Evolutionary conservation across 805 yeast genomes (phyloP), one percentile per base, ranked within the genome.

Genomic region (Scheffersomyces ergatensis): DNA sequence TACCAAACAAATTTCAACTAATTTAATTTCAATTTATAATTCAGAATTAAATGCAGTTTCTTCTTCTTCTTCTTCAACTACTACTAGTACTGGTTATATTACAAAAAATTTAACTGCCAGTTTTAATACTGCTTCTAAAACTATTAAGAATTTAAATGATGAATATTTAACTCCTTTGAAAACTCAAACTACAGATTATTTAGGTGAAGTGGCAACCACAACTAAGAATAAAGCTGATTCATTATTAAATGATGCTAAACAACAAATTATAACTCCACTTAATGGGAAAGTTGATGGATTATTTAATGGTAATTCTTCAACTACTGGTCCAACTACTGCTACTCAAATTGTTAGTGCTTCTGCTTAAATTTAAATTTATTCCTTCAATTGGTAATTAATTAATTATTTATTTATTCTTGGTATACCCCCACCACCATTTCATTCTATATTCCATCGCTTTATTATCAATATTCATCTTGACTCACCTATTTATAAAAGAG

Each of bases 141-240:
- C 65, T 39, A 50, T 64, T 42, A 58, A 55, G 47, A 52, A 50
- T 42, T 57, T 69, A 41, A 64, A 67, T 48, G 53, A 60, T 27
- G 62, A 58, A 33, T 67, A 58, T 53, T 55, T 70, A 37, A 63
- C 61, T 47, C 74, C 74, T 23, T 60, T 67, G 49, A 63, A 61
- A 49, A 50, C 55, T 34, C 65, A 66, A 49, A 67, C 74, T 31
- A 64, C 63, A 43, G 66, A 51, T 39, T 66, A 65, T 48, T 72
- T 66, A 29, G 44, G 47, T 42, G 71, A 65, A 26, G 60, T 64
- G 32, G 60, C 70, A 21, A 48, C 55, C 32, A 59, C 53, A 41
- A 57, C 72, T 39, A 66, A 60, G 49, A 51, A 43, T 33, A 66
- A 57, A 50, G 70, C 69, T 27, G 70, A 62, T 44, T 43, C 55